phyloP scores from a whole-genome alignment of 805 yeast genomes.

The Torulaspora indica region DNA sequence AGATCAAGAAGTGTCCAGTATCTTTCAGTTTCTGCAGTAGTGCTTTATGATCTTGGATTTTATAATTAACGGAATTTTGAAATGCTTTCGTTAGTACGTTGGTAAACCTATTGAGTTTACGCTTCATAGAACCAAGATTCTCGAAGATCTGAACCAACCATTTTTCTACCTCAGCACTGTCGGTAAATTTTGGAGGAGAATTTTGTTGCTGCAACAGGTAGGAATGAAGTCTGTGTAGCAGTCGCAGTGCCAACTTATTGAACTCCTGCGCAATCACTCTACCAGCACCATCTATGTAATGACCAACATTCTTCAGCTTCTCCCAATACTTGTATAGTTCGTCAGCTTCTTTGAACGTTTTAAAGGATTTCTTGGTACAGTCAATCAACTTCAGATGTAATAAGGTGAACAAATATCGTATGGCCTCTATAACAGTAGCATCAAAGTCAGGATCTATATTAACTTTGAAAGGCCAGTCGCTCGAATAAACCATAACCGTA shows the following conservation, averaged over 20 bases:
- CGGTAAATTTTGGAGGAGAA: constrained; percentile 49
- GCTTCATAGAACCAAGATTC: constrained; percentile 67
- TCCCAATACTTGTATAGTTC: constrained; percentile 80
- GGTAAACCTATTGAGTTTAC: constrained; percentile 77
- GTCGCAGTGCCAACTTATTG: constrained; percentile 55
- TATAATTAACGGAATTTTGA: constrained; percentile 65
- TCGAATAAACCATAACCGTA: constrained; percentile 55
- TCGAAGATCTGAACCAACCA: constrained; percentile 69
- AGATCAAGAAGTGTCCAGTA: constrained; percentile 69
- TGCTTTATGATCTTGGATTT: constrained; percentile 46
- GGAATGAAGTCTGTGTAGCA: constrained; percentile 62
- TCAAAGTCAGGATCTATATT: constrained; percentile 63
- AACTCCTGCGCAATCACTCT: constrained; percentile 76
- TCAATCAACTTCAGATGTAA: constrained; percentile 75
- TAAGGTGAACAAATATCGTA: constrained; percentile 63
- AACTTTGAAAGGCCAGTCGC: constrained; percentile 65
- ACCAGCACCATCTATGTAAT: constrained; percentile 74
- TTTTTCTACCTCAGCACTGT: constrained; percentile 43
- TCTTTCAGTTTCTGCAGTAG: constrained; percentile 56
- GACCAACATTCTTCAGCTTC: constrained; percentile 70
- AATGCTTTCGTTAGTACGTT: constrained; percentile 62
- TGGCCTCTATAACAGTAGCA: constrained; percentile 64
- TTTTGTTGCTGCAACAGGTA: constrained; percentile 69
- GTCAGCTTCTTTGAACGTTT: constrained; percentile 88
- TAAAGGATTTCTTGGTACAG: constrained; percentile 63